These are phyloP conservation scores for Filobasidium uniguttulatum DNA, from an alignment of 1,284 basidiomycete genomes.

Conservation along the genomic window DNA sequence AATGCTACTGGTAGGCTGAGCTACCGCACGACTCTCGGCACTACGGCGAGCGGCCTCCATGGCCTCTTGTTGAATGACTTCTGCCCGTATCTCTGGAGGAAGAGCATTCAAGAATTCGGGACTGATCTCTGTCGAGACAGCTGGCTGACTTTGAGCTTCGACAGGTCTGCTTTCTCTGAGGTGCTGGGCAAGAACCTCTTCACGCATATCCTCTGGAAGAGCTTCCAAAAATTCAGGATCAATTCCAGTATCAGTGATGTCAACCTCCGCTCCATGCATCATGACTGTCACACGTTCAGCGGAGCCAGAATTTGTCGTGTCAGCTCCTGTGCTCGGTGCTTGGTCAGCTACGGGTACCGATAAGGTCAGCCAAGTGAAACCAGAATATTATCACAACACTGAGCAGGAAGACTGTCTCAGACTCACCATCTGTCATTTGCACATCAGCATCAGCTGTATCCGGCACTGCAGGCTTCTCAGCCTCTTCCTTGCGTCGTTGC, in stretches of 20 bases:
- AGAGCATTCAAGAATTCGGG: conserved; percentile 90
- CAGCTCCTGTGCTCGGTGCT: neutral
- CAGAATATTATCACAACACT: neutral
- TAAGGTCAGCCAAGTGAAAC: neutral
- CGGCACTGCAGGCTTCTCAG: conserved; percentile 42
- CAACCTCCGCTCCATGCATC: conserved; percentile 85
- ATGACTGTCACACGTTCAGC: conserved; percentile 57
- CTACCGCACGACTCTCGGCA: conserved; percentile 27
- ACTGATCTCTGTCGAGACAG: conserved; percentile 75
- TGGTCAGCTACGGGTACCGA: conserved; percentile 1
- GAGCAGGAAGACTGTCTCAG: neutral
- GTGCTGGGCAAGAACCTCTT: conserved; percentile 95
- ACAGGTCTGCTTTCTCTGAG: conserved; percentile 56
- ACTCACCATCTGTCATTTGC: conserved; percentile 79
- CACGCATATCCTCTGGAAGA: conserved; percentile 94
- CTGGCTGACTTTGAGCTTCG: conserved; percentile 46
- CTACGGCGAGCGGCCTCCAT: conserved; percentile 54
- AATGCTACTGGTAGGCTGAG: conserved; percentile 30
- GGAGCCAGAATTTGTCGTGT: conserved; percentile 22
- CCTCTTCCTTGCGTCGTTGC: conserved; percentile 8
- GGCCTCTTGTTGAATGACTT: conserved; percentile 89
- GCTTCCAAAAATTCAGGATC: conserved; percentile 97
- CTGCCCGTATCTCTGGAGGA: conserved; percentile 88
- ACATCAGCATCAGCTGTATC: conserved; percentile 41
- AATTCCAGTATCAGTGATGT: conserved; percentile 97